Evolutionary conservation across 495 filamentous ascomycete species (phyloP), one percentile per base, ranked within the genome.

Genomic region (Aspergillus baeticus): DNA sequence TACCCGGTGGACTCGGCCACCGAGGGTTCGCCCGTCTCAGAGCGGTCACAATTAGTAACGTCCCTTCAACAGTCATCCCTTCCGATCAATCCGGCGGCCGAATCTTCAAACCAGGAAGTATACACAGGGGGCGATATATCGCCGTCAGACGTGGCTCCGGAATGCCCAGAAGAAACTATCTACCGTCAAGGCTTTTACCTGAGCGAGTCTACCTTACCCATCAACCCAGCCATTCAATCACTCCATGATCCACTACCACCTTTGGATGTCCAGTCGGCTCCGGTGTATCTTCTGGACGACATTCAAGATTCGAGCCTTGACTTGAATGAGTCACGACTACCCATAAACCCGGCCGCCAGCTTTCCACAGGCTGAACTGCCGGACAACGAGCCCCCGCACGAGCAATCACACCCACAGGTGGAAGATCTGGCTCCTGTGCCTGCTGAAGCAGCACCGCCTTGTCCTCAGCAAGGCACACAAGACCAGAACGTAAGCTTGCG

Each of bases 1-100:
- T 60, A 63, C 42, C 48, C 54, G 6, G 57, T 52, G 15, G 54
- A 61, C 35, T 43, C 64, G 29, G 42, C 54, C 15, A 57, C 58
- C 20, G 46, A 59, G 18, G 44, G 52, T 14, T 63, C 46, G 57
- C 22, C 57, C 13, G 46, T 23, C 15, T 46, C 51, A 41, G 29
- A 44, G 20, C 48, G 45, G 6, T 58, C 61, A 14, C 56, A 45
- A 18, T 56, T 59, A 17, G 54, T 63, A 20, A 55, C 60, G 13
- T 65, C 59, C 10, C 59, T 68, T 21, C 21, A 60, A 14, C 62
- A 62, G 39, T 65, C 63, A 14, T 59, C 58, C 23, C 57, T 68
- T 1, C 65, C 65, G 6, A 68, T 68, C n/a, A 72, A 74, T 21
- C 72, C 72, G 33, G 71, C 69, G 11, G 21, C 63, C 10, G 53